Base-by-base conservation (phyloP, 1,284 basidiomycete species). In the Pisolithus thermaeus region DNA sequence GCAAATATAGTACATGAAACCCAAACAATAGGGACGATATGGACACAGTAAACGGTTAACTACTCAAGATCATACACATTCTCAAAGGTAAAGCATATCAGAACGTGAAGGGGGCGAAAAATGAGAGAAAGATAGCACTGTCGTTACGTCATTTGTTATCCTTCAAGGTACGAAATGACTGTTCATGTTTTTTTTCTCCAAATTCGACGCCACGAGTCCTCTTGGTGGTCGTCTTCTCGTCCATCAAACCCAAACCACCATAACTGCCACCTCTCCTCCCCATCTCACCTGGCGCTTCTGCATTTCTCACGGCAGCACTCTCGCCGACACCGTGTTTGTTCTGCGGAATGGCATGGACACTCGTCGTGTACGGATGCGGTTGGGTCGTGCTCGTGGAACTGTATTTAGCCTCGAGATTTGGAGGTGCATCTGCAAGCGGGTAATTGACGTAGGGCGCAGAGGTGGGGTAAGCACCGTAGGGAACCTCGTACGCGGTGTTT, bases 391-490 rank as follows among this genome's bases (percentile, higher is more conserved):
- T 76, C 22, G 32, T 35, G 4, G 77, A 78, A 58, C 73, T 72
- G 53, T 68, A 62, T 52, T 72, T 65, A 38, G 63, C 66, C 55
- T 66, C 65, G 38, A 62, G 56, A 37, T 69, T 63, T 32, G 75
- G 72, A 18, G 73, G 62, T 47, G 70, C 23, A 23, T 41, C 70
- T 4, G 77, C 70, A 36, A 73, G 52, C 11, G 65, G 51, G 63
- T 68, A 74, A 61, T 70, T 73, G 52, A 71, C 65, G 65, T 82
- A 85, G 9, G 79, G 66, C 27, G 76, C 68, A 38, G 79, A 77
- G 46, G 75, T 75, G 49, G 80, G 78, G 68, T 81, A 87, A 11
- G 84, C 84, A 55, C 84, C 84, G 9, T 78, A 76, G 3, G 84
- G 84, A 35, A 87, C 83, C 56, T 75, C 69, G 60, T 84, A 84